phyloP scores from a whole-genome alignment of 148 eudicot species.

The Dysphania ambrosioides region DNA sequence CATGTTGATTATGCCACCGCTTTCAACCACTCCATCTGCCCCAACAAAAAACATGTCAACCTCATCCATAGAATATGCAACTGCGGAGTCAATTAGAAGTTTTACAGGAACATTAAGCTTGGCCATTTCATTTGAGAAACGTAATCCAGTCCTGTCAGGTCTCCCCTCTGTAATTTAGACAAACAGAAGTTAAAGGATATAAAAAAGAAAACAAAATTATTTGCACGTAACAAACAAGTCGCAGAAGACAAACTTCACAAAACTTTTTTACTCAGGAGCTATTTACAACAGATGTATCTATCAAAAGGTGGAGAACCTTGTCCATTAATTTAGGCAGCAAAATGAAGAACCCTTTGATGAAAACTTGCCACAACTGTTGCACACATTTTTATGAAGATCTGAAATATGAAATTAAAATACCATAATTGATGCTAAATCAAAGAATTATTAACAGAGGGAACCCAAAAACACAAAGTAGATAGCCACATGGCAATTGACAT shows the following conservation, averaged over 20 bases:
- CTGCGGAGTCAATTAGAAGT: constrained; percentile 92
- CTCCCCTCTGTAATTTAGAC: constrained; percentile 70
- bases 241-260: neutral
- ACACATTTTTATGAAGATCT: neutral
- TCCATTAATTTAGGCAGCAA: neutral
- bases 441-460: neutral
- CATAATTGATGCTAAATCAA: neutral
- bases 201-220: neutral
- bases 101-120: constrained; percentile 92
- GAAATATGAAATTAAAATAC: neutral
- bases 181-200: neutral
- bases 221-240: neutral
- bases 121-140: constrained; percentile 88
- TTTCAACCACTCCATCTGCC: constrained; percentile 97
- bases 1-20: constrained; percentile 97
- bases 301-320: neutral
- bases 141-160: constrained; percentile 85
- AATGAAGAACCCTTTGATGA: neutral
- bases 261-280: neutral
- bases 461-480: neutral
- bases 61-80: constrained; percentile 94
- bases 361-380: neutral
- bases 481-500: neutral
- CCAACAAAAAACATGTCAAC: constrained; percentile 95
- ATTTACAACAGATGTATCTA: neutral